Conservation (phyloP, 2,329 filamentous ascomycete species). For the Fusarium xyrophilum region DNA sequence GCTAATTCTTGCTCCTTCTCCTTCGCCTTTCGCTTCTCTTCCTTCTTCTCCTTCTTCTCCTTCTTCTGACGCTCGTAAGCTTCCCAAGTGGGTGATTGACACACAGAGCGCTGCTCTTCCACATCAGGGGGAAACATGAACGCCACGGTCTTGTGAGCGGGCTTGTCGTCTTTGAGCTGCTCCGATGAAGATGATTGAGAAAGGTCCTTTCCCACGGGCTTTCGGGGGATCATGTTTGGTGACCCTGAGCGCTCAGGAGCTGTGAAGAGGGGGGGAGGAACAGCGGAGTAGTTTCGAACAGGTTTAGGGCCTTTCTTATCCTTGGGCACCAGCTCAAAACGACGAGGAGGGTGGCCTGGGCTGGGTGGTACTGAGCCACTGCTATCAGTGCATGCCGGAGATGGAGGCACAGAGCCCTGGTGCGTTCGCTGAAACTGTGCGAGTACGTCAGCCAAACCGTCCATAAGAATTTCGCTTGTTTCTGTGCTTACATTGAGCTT, state of each 20-base stretch:
- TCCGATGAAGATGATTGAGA: slow-evolving; percentile 16
- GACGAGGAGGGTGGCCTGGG: slow-evolving; percentile 33
- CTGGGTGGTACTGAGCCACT: slow-evolving; percentile 29
- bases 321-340: slow-evolving; percentile 40
- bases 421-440: slow-evolving; percentile 31
- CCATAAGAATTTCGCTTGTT: neutral
- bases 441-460: slow-evolving; percentile 5
- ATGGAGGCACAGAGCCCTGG: slow-evolving; percentile 27
- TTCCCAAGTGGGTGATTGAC: slow-evolving; percentile 69
- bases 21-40: slow-evolving; percentile 37
- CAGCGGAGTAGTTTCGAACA: slow-evolving; percentile 36
- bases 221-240: slow-evolving; percentile 25
- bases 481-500: slow-evolving; percentile 59
- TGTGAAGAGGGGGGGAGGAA: slow-evolving; percentile 33
- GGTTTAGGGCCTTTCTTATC: slow-evolving; percentile 36
- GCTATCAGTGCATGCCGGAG: slow-evolving; percentile 22
- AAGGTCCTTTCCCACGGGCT: slow-evolving; percentile 18
- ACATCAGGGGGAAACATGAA: slow-evolving; percentile 45
- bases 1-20: slow-evolving; percentile 27
- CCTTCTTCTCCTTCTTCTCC: slow-evolving; percentile 57
- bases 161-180: slow-evolving; percentile 31
- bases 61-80: slow-evolving; percentile 61
- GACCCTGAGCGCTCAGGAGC: slow-evolving; percentile 19
- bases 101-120: slow-evolving; percentile 52
- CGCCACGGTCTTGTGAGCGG: slow-evolving; percentile 42